Evolutionary conservation across 208 protist species (phyloP), one percentile per base, ranked within the genome.

Genomic region (Trypanosoma caninum): DNA sequence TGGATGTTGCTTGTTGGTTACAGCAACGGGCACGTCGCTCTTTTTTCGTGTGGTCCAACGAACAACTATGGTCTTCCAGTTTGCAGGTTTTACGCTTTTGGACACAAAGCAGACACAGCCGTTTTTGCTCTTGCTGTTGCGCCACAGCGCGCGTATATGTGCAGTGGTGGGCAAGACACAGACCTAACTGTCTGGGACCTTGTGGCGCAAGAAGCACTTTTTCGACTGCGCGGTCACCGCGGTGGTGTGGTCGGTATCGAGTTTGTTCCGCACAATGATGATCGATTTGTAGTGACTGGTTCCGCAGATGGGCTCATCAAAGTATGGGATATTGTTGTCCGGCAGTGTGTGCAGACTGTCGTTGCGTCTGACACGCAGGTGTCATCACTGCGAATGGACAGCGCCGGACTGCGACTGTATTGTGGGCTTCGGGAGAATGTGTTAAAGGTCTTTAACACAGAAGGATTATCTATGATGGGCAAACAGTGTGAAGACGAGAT

Each of bases 151-250:
- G 54, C 63, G 1, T 66, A 56, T 13, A 50, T 96, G 25, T 96
- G 89, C 35, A 98, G 91, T 23, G 98, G 94, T 13, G 84, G 86
- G 1, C 81, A 91, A 31, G 98, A 99, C 77, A 99, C 97, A 3
- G 95, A 99, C 65, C 82, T 99, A 46, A 97, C 99, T 8, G 82
- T 99, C 11, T 99, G 98, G 98, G 98, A 99, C 73, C 65, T 99
- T 20, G 71, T 78, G 11, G 76, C 73, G 11, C 71, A 89, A 50
- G 86, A 95, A 67, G 53, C 86, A 1, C 37, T 66, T 7, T 96
- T 80, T 65, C 83, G 89, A 13, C 77, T 97, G 28, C 76, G 83
- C 28, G 93, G 93, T 1, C 93, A 97, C 54, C 84, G 87, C 33
- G 84, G 86, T 25, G 84, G 78, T 18, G 71, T 97, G 23, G 81